Base-by-base conservation (phyloP, 129 eudicot species). In the Logfia minima region DNA sequence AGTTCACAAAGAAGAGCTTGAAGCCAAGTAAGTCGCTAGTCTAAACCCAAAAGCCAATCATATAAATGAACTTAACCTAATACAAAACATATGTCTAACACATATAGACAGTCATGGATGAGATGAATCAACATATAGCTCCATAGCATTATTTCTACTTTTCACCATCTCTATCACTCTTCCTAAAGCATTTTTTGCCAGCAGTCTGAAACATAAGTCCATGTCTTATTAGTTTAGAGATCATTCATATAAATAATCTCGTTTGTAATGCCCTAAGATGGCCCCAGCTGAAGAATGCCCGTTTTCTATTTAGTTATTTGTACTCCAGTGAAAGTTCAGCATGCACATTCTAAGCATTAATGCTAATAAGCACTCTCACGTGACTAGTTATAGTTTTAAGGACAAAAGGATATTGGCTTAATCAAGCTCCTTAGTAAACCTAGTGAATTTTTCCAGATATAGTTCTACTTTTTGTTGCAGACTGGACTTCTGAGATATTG, bases 381-480 rank as follows among this genome's bases (percentile, higher is more conserved):
- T 53, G 43, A 71, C 45, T 45, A 41, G 14, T 52, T 71, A 71
- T 9, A 71, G 28, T 17, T 71, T 51, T 71, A 51, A 51, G 63
- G 48, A 71, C 26, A 48, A 48, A 24, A 18, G 23, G 48, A 18
- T 70, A 70, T 1, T 53, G 21, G 52, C 28, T 34, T 53, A 24
- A 29, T 18, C 29, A 32, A 29, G 52, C 32, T 19, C 31, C 48
- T 17, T 31, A 53, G 37, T 72, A 29, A 4, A 58, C 63, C 1
- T 1, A 34, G 52, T 72, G 76, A 72, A 56, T 8, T 18, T 55
- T 18, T 53, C 14, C 28, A 55, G 65, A 52, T 53, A 32, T 53
- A 51, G 13, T 26, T 71, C 62, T 45, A 48, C 17, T 48, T 21
- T 70, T 70, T 6, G 58, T 67, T 24, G 60, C 74, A 71, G 75